Conservation (phyloP, 2,329 filamentous ascomycete genomes). For the Aspergillus ochraceus region DNA sequence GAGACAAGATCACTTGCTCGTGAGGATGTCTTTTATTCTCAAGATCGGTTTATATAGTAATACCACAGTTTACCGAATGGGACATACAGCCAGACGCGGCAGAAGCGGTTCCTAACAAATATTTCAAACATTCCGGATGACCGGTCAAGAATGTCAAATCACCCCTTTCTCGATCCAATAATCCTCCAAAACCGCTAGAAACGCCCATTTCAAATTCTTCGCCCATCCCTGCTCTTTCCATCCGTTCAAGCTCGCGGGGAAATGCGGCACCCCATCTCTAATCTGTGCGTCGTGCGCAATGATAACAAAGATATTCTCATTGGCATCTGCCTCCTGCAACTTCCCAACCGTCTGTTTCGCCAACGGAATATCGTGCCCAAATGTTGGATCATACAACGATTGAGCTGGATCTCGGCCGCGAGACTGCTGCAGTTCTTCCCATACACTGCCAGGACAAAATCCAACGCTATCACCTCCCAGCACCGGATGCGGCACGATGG, state of each 20-base stretch:
- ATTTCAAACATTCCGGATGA: no score
- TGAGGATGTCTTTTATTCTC: no score
- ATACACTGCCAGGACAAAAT: slow-evolving; percentile 8
- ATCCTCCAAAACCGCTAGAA: slow-evolving; percentile 17
- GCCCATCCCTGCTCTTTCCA: slow-evolving; percentile 30
- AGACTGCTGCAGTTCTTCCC: slow-evolving; percentile 12
- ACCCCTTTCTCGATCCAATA: slow-evolving; percentile 1
- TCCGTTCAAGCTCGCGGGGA: slow-evolving; percentile 27
- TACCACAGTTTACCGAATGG: no score
- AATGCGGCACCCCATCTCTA: slow-evolving; percentile 24
- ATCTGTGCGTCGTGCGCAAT: slow-evolving; percentile 31
- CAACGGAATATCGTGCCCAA: slow-evolving; percentile 25
- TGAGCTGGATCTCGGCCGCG: slow-evolving; percentile 11
- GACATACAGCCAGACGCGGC: no score
- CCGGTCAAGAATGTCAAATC: no score
- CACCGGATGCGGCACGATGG: not conserved
- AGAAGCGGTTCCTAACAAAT: no score
- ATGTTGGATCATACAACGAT: slow-evolving; percentile 22
- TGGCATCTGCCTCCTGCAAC: slow-evolving; percentile 27
- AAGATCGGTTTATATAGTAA: no score
- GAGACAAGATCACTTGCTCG: no score
- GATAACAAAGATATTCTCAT: slow-evolving; percentile 30
- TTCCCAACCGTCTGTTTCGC: slow-evolving; percentile 21
- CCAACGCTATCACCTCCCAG: not conserved
- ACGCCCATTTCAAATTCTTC: slow-evolving; percentile 23